Percentiles rank a stretch among this genome's conserved stretches.
Conservation (phyloP, 805 yeast species). For the Myxozyma neotropica region DNA sequence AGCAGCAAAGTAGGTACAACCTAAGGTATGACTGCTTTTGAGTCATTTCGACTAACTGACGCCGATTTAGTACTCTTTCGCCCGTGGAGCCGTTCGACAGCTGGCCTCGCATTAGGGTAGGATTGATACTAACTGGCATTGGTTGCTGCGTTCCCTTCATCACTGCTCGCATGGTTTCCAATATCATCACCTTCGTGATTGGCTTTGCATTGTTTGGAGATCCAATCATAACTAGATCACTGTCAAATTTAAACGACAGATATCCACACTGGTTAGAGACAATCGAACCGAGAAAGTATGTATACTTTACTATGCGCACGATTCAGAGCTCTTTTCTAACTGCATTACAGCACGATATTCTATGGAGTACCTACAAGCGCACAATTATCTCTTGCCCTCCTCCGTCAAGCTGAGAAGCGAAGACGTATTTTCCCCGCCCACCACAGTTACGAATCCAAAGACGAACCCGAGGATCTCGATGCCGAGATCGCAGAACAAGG, state of each 20-base stretch:
- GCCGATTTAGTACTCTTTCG: slow-evolving; percentile 15
- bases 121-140: not conserved
- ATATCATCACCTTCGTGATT: not conserved
- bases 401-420: slow-evolving; percentile 14
- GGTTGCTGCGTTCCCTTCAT: not conserved
- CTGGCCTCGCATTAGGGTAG: slow-evolving; percentile 10
- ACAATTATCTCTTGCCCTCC: slow-evolving; percentile 14
- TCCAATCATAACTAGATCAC: not conserved
- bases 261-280: slow-evolving; percentile 12
- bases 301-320: not conserved
- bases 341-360: slow-evolving; percentile 6
- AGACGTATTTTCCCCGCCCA: slow-evolving; percentile 8
- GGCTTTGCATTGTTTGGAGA: slow-evolving; percentile 15
- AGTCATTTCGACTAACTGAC: not conserved
- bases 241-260: not conserved
- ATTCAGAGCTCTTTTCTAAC: not conserved
- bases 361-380: slow-evolving; percentile 22
- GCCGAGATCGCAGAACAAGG: not conserved
- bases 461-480: not conserved
- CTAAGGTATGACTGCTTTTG: no score
- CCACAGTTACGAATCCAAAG: not conserved
- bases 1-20: slow-evolving; percentile 12
- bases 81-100: slow-evolving; percentile 13
- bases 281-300: slow-evolving; percentile 20
- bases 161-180: slow-evolving; percentile 12